Base-by-base conservation (phyloP, 2,329 filamentous ascomycete genomes). In the Ascochyta lentis region DNA sequence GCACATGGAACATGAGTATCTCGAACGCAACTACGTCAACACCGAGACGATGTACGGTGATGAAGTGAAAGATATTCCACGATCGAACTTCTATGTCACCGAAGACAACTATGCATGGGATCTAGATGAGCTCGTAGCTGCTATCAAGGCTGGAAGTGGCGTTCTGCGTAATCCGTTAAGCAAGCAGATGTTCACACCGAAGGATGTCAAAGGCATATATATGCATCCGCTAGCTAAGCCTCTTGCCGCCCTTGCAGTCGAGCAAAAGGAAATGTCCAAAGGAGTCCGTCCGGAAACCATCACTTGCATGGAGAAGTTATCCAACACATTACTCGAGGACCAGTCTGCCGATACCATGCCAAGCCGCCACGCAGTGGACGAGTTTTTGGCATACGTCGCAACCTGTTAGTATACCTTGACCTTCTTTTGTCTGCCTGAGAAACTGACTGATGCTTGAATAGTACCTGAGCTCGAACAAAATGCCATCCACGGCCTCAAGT, bases 71-170 rank as follows among this genome's bases (percentile, higher is more conserved):
- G 68, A 71, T 15, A 76, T 77, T 7, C 64, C 68, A 7, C 60
- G 74, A 35, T 61, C 62, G 13, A 70, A 74, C 22, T 75, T 77
- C 54, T 73, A 69, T 35, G 72, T 70, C 27, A 77, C 72, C 0
- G 74, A 76, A 33, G 75, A 77, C 53, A 72, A 72, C n/a, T 77
- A 76, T 49, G 75, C 74, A 7, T 78, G 76, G 76, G 71, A 76
- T 38, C 67, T 76, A 60, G 65, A 68, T 10, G 75, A 77, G 50
- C 60, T 74, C 9, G 70, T 66, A 0, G 60, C 70, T 31, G 70
- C 72, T 24, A 72, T 75, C 50, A 67, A 57, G 19, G 65, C 60
- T 13, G 71, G 69, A 22, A 66, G 66, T 3, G 72, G 72, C 12
- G 62, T 73, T 3, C 62, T 74, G 54, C 66, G 71, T 3, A 75